phyloP scores from a whole-genome alignment of 441 rosid species.

The Viola pubescens region DNA sequence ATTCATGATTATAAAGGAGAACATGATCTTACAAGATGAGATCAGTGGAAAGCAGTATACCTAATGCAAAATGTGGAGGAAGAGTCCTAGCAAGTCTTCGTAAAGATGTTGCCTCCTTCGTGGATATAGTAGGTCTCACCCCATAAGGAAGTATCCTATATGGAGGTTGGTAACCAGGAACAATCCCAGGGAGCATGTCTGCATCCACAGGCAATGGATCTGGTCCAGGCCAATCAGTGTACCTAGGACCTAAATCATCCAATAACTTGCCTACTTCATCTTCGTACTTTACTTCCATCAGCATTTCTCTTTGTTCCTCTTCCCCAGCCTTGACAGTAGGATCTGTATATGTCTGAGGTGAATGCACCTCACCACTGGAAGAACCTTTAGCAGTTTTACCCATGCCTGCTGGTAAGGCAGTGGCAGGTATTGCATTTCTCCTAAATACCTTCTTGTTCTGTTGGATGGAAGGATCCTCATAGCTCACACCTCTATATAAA shows the following conservation, averaged over 20 bases:
- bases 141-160: constrained; percentile 92
- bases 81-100: constrained; percentile 74
- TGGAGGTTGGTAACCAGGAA: constrained; percentile 78
- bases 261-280: constrained; percentile 67
- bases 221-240: constrained; percentile 70
- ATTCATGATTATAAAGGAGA: constrained; percentile 13
- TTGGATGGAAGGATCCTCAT: constrained; percentile 43
- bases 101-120: constrained; percentile 66
- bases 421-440: constrained; percentile 22
- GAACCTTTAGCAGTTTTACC: constrained; percentile 21
- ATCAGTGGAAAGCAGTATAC: constrained; percentile 30
- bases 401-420: constrained; percentile 15
- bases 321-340: constrained; percentile 15
- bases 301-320: constrained; percentile 22
- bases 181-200: constrained; percentile 72
- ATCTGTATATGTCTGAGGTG: constrained; percentile 27
- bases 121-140: constrained; percentile 55
- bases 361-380: constrained; percentile 20
- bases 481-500: constrained; percentile 65
- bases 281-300: constrained; percentile 50
- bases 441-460: constrained; percentile 30
- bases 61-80: constrained; percentile 93
- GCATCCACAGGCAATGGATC: constrained; percentile 87
- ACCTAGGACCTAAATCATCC: constrained; percentile 77
- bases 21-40: background rate